A percentile compares a stretch with the other conserved stretches of the same genome.
These are phyloP conservation scores for Cupressus sempervirens DNA, from an alignment of 75 land plant species.

Conservation along the genomic window DNA sequence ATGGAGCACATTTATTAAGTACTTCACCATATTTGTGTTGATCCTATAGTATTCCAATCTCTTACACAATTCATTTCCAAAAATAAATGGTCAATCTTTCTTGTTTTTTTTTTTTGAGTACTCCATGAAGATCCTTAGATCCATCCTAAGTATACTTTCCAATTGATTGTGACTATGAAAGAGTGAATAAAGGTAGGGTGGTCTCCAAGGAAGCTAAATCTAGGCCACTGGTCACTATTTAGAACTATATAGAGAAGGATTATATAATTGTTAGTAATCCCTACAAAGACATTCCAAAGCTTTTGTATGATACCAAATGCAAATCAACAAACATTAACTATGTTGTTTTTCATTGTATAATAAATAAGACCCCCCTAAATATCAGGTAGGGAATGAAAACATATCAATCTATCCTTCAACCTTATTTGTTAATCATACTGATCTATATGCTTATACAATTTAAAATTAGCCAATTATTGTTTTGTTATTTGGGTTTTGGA, in stretches of 20 bases:
- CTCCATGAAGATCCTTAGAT: conserved; percentile 52
- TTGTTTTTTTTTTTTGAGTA: conserved; percentile 57
- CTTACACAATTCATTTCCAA: conserved; percentile 82
- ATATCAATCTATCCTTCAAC: not conserved
- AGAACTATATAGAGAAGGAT: conserved; percentile 57
- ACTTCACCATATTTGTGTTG: conserved; percentile 47
- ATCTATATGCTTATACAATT: not conserved
- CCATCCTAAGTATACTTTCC: conserved; percentile 68
- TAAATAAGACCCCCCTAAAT: conserved; percentile 53
- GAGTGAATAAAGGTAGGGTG: conserved; percentile 9
- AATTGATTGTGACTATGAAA: conserved; percentile 73
- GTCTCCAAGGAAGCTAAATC: conserved; percentile 11
- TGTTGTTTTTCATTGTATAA: conserved; percentile 83
- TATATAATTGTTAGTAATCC: conserved; percentile 63
- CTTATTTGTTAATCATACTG: not conserved
- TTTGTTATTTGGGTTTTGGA: too few species aligned
- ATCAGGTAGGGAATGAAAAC: conserved; percentile 46
- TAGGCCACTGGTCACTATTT: conserved; percentile 51
- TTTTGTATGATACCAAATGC: conserved; percentile 85
- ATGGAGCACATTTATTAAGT: conserved; percentile 34
- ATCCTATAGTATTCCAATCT: conserved; percentile 90
- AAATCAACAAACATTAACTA: conserved; percentile 95
- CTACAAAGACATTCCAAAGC: conserved; percentile 80
- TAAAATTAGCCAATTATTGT: too few species aligned
- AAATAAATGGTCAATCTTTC: conserved; percentile 74